Percentiles rank a stretch among this genome's conserved stretches.
These are phyloP conservation scores for Globisporangium cystogenes DNA, from an alignment of 352 stramenopile species.

Conservation along the genomic window DNA sequence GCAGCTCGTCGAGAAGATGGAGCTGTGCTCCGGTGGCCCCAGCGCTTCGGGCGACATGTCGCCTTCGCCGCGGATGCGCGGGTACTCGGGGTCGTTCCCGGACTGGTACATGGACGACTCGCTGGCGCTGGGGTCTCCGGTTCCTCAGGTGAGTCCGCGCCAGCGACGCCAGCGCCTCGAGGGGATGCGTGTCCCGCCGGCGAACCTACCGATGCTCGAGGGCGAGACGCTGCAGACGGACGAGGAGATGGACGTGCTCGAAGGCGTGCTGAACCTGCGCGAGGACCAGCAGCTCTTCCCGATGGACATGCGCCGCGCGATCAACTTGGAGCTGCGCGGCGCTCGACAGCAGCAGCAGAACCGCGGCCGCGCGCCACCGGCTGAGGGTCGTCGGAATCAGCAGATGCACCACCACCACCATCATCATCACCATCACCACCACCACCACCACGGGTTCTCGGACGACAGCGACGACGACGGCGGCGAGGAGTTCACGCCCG, in stretches of 20 bases:
- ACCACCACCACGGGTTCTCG: conserved; percentile 25
- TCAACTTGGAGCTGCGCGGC: conserved; percentile 29
- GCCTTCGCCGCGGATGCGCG: conserved; percentile 49
- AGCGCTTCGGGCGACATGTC: conserved; percentile 23
- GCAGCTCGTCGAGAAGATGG: conserved; percentile 81
- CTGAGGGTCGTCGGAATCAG: conserved; percentile 16
- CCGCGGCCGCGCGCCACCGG: conserved; percentile 4
- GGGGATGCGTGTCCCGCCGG: conserved; percentile 29
- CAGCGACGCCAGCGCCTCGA: conserved; percentile 37
- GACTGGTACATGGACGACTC: conserved; percentile 70
- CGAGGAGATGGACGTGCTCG: conserved; percentile 62
- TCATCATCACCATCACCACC: conserved; percentile 16
- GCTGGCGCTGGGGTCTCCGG: conserved; percentile 14
- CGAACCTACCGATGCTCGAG: conserved; percentile 46
- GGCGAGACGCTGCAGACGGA: conserved; percentile 56
- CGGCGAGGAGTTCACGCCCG: conserved; percentile 35
- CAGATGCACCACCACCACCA: conserved; percentile 18
- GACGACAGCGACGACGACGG: conserved; percentile 47
- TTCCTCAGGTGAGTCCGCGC: conserved; percentile 30
- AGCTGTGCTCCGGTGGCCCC: conserved; percentile 63
- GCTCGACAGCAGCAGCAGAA: conserved; percentile 20
- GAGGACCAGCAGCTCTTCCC: conserved; percentile 57
- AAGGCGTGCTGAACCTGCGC: conserved; percentile 58
- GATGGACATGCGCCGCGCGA: conserved; percentile 38
- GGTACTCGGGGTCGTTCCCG: conserved; percentile 50